phyloP scores from a whole-genome alignment of 257 asterid genomes.

The Fraxinus cuspidata region DNA sequence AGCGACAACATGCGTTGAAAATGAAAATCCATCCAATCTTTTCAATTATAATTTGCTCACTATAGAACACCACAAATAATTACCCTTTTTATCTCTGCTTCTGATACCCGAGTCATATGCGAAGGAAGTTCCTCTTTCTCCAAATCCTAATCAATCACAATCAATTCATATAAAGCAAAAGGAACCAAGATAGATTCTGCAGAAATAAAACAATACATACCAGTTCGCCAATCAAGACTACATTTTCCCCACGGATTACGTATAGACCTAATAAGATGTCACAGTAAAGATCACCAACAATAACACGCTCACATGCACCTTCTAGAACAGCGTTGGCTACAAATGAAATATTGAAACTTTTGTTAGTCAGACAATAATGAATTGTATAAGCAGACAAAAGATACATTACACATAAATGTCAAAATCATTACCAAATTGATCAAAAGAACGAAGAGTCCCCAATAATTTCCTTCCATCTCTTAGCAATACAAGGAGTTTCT shows the following conservation, averaged over 20 bases:
- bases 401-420: slow-evolving; percentile 15
- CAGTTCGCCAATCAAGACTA: slow-evolving; percentile 97
- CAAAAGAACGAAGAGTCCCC: slow-evolving; percentile 78
- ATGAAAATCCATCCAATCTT: no score
- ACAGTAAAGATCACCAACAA: slow-evolving; percentile 90
- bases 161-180: slow-evolving; percentile 15
- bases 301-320: slow-evolving; percentile 92
- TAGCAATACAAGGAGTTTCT: slow-evolving; percentile 73
- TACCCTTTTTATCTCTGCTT: slow-evolving; percentile 81
- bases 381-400: neutral
- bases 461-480: slow-evolving; percentile 76
- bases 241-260: slow-evolving; percentile 97
- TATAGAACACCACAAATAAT: slow-evolving; percentile 5
- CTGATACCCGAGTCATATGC: slow-evolving; percentile 79
- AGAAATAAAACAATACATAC: slow-evolving; percentile 41
- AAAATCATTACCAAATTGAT: slow-evolving; percentile 69
- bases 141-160: slow-evolving; percentile 57
- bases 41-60: neutral
- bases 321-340: slow-evolving; percentile 98
- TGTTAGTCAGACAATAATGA: slow-evolving; percentile 22
- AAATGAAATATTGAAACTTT: slow-evolving; percentile 18
- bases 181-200: neutral
- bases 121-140: slow-evolving; percentile 89
- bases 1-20: no score
- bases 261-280: slow-evolving; percentile 92